Base-by-base conservation (phyloP, 495 filamentous ascomycete species). In the Penicillium malachiteum region DNA sequence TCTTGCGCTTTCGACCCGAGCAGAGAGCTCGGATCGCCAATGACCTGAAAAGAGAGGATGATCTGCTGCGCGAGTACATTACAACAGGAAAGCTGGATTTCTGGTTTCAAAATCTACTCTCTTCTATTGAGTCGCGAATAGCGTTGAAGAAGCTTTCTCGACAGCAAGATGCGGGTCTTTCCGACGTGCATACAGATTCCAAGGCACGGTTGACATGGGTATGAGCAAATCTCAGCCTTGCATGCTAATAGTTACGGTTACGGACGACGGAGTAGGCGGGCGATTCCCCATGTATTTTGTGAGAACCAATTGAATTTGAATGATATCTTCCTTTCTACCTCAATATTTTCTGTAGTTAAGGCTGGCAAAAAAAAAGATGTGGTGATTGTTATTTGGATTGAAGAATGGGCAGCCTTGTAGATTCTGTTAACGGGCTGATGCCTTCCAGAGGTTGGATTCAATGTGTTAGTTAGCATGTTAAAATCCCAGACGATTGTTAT, bases 11-110 rank as follows among this genome's bases (percentile, higher is more conserved):
- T 72, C 62, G 66, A 54, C 48, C 76, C 60, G 68, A 81, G 69
- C 67, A 73, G 69, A 66, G 81, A 67, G 71, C 72, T 71, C 63
- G 70, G 70, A 54, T 86, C 70, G 49, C 71, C 55, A 56, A 78
- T 73, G 86, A 83, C 52, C 59, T 81, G 32, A 58, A 75, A 37
- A 73, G 67, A 55, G 87, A 90, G 58, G 78, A 83, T 62, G 65
- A 65, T 31, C 67, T 72, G 26, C 71, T 89, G 14, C 62, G 67
- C 9, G 63, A 72, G 26, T 78, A 76, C 54, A 71, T 90, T 14
- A 81, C 87, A 44, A 77, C 78, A 59, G 76, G 82, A 13, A 77
- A 82, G 35, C 72, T 89, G 26, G 83, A 81, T 7, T 76, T 81
- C 48, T 87, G 86, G 84, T 81, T 77, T 47, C 78, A 78, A 48